These are phyloP conservation scores for Hyphodiscus sp. DNA, from an alignment of 2,329 filamentous ascomycete genomes.

Conservation along the genomic window DNA sequence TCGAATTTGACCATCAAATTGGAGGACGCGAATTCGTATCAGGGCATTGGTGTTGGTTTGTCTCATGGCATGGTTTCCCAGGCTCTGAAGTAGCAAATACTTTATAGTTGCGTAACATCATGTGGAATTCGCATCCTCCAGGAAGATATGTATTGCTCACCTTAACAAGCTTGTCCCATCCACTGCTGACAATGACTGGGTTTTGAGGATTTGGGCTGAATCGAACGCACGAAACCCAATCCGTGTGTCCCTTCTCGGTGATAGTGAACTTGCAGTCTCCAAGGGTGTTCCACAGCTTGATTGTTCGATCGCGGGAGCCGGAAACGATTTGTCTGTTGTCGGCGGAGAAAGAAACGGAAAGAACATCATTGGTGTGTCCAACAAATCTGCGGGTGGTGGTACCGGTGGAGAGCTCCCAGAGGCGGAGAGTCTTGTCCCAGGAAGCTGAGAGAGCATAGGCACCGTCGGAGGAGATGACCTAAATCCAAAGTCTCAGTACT, in stretches of 20 bases:
- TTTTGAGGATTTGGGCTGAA: conserved; percentile 99
- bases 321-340: conserved; percentile 99
- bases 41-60: conserved; percentile 86
- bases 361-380: conserved; percentile 98
- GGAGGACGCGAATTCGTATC: conserved; percentile 41
- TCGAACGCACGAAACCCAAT: conserved; percentile 99
- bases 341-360: conserved; percentile 99
- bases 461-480: conserved; percentile 99
- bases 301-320: conserved; percentile 93
- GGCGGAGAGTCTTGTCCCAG: conserved; percentile 99
- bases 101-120: conserved; percentile 88
- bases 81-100: conserved; percentile 99
- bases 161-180: conserved; percentile 99
- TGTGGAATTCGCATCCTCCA: conserved; percentile 42
- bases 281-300: conserved; percentile 99
- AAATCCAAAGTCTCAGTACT: conserved; percentile 35
- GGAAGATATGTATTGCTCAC: conserved; percentile 50
- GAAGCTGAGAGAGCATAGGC: conserved; percentile 98
- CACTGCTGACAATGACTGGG: conserved; percentile 96
- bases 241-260: conserved; percentile 99
- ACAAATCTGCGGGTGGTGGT: conserved; percentile 97
- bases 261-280: conserved; percentile 99
- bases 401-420: conserved; percentile 98
- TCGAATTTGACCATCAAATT: conserved; percentile 5
- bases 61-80: conserved; percentile 81